Evolutionary conservation across 2,329 filamentous ascomycete species (phyloP).

Genomic region (Metarhizium rileyi): DNA sequence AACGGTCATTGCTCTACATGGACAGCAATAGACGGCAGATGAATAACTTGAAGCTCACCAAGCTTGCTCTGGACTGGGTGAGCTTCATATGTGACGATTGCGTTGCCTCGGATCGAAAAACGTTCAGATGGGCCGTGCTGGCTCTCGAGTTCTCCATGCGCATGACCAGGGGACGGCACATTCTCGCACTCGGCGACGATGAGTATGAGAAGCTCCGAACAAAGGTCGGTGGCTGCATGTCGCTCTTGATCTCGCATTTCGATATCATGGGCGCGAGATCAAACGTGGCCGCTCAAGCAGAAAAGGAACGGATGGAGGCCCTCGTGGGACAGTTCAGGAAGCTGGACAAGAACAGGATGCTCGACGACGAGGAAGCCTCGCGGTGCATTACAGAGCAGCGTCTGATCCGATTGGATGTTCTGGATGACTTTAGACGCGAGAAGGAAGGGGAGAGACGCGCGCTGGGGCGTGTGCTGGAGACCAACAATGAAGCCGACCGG

Average conservation of each 20-base stretch:
- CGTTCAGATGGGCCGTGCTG: slow-evolving; percentile 93
- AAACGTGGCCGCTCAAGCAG: slow-evolving; percentile 84
- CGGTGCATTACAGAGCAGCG: slow-evolving; percentile 67
- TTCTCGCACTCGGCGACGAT: slow-evolving; percentile 78
- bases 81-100: slow-evolving; percentile 98
- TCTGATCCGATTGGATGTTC: slow-evolving; percentile 58
- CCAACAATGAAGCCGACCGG: slow-evolving; percentile 89
- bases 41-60: slow-evolving; percentile 93
- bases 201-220: slow-evolving; percentile 75
- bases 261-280: slow-evolving; percentile 98
- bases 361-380: slow-evolving; percentile 79
- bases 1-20: slow-evolving; percentile 89
- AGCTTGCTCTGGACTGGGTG: slow-evolving; percentile 91
- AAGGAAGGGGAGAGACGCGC: slow-evolving; percentile 79
- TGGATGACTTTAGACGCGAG: slow-evolving; percentile 70
- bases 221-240: slow-evolving; percentile 97
- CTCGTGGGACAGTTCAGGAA: slow-evolving; percentile 65
- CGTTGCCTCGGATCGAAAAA: slow-evolving; percentile 84
- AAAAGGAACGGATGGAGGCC: slow-evolving; percentile 80
- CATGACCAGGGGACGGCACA: slow-evolving; percentile 90
- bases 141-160: slow-evolving; percentile 95
- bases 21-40: slow-evolving; percentile 90
- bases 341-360: slow-evolving; percentile 63
- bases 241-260: slow-evolving; percentile 91
- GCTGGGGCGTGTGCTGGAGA: slow-evolving; percentile 83